Conservation (phyloP, 257 asterid genomes). For the Datura wrightii region DNA sequence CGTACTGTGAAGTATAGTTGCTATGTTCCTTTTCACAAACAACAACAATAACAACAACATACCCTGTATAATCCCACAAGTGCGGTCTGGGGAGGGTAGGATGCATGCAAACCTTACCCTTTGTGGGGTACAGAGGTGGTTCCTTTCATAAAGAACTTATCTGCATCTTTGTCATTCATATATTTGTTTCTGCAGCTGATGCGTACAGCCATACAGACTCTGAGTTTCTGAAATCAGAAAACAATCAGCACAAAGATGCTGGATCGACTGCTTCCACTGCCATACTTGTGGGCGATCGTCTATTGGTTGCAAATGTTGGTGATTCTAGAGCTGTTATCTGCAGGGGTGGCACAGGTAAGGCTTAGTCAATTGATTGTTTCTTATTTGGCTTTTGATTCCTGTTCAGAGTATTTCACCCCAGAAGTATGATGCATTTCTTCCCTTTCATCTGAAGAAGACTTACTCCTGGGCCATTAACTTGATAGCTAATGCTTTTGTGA, state of each 20-base stretch:
- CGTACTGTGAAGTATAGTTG: neutral
- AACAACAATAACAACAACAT: neutral
- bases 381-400: neutral
- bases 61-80: too few relatives aligned
- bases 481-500: neutral
- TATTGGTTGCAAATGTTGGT: conserved; percentile 93
- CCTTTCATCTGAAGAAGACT: neutral
- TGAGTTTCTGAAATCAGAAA: conserved; percentile 89
- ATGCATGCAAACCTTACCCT: too few relatives aligned
- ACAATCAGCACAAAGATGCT: conserved; percentile 86
- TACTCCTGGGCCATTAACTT: neutral
- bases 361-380: neutral
- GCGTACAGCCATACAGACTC: conserved; percentile 91
- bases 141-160: neutral
- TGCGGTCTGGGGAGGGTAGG: too few relatives aligned
- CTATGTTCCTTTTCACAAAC: neutral
- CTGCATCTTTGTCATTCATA: neutral
- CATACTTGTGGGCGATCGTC: conserved; percentile 90
- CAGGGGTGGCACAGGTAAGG: conserved; percentile 85
- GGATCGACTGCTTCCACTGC: conserved; percentile 99
- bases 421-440: neutral
- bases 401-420: neutral
- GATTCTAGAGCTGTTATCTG: conserved; percentile 96
- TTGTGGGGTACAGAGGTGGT: too few relatives aligned
- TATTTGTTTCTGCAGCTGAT: conserved; percentile 66